A percentile compares a stretch with the other conserved stretches of the same genome.
Conservation (phyloP, 805 yeast genomes). For the Deakozyma indianensis region DNA sequence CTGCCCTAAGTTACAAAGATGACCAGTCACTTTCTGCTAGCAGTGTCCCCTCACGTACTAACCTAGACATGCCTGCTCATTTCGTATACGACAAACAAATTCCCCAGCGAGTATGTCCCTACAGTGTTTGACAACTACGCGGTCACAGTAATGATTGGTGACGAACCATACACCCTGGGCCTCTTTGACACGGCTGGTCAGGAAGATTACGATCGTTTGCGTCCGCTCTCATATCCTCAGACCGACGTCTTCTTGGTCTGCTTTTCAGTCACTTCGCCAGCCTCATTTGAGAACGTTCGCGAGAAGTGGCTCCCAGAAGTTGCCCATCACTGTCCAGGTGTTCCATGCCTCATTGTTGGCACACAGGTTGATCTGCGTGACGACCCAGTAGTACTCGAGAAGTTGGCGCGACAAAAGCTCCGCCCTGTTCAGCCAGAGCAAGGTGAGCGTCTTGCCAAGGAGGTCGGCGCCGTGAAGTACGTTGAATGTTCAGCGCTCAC, state of each 20-base stretch:
- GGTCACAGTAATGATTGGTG: conserved; percentile 54
- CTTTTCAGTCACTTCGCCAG: conserved; percentile 92
- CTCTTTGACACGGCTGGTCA: conserved; percentile 98
- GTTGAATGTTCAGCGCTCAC: conserved; percentile 97
- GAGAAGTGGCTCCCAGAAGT: conserved; percentile 99
- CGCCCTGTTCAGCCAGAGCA: conserved; percentile 72
- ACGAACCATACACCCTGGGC: conserved; percentile 96
- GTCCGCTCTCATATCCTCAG: conserved; percentile 93
- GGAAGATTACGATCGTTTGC: conserved; percentile 94
- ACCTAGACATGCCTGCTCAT: conserved; percentile 72
- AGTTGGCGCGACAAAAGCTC: conserved; percentile 80
- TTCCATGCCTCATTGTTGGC: conserved; percentile 92
- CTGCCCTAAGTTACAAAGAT: no score
- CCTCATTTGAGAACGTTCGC: conserved; percentile 91
- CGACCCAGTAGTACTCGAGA: conserved; percentile 80
- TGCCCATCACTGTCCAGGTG: conserved; percentile 96
- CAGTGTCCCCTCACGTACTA: no score
- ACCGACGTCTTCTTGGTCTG: conserved; percentile 95
- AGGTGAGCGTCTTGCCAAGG: conserved; percentile 89
- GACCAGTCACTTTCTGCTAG: no score
- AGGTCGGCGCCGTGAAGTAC: conserved; percentile 87
- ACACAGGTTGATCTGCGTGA: conserved; percentile 92
- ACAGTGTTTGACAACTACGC: conserved; percentile 81
- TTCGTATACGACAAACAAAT: conserved; percentile 91
- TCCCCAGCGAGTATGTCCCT: conserved; percentile 96